Evolutionary conservation across 176 grass and related monocot species (phyloP), one percentile per base, ranked within the genome.

Genomic region (Triticum dicoccoides): DNA sequence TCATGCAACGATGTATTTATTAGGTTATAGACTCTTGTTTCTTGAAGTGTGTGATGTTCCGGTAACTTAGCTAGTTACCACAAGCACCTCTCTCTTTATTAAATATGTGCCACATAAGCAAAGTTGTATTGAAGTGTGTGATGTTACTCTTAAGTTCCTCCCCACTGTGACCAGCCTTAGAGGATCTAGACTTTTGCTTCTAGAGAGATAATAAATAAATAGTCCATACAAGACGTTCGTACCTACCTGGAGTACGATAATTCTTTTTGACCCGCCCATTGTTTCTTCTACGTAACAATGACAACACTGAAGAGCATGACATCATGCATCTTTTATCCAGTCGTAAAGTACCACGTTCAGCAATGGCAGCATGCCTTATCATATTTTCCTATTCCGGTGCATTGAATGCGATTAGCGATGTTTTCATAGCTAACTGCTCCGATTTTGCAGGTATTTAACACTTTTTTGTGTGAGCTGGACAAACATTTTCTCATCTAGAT

Each of bases 171-270:
- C 25, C 25, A 25, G 25, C 25, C 25, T 5, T 3, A 70, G 29
- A 10, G 68, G 65, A 82, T 69, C 80, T 34, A 52, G 20, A 29
- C 30, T 54, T 35, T 58, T 37, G 45, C 65, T 82, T 82, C 80
- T 56, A 68, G 64, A 39, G 38, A 39, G 6, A 39, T 39, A 39
- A 39, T 3, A 4, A 34, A 34, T 34, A 34, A 34, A 81, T 7
- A 51, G 30, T 3, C 21, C 3, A 58, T 17, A 56, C 8, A 32
- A 21, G 0, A 5, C 24, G 62, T 67, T 6, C 18, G 65, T 34
- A 52, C 64, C 17, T 1, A 54, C 79, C 17, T 65, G 79, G 9
- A 38, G 37, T 38, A 38, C 33, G 8, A 6, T 17, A 18, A 47
- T 81, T 49, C 23, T 20, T 12, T 81, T 65, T 81, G 39, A 1